These are phyloP conservation scores for Pestalotiopsis sp. DNA, from an alignment of 2,329 filamentous ascomycete species.

Conservation along the genomic window DNA sequence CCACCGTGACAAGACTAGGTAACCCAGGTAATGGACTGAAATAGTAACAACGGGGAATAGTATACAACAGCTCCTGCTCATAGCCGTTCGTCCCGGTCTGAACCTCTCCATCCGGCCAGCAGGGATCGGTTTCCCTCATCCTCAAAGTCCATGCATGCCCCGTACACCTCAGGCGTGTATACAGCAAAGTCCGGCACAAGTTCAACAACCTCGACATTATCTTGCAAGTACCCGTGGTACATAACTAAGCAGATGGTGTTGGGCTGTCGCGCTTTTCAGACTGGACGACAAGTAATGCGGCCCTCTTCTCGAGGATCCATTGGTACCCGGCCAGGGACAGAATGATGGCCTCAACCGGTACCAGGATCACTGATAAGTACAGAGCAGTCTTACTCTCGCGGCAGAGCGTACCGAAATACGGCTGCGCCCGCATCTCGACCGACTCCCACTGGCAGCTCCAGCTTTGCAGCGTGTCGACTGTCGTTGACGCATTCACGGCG, in stretches of 20 bases:
- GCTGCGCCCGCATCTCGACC: conserved; percentile 53
- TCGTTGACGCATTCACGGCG: conserved; percentile 53
- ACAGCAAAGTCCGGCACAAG: background rate
- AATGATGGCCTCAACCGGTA: conserved; percentile 56
- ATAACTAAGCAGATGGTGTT: conserved; percentile 13
- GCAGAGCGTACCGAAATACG: conserved; percentile 61
- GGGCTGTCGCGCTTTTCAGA: conserved; percentile 38
- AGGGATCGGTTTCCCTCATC: too few species aligned
- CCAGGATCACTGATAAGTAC: conserved; percentile 56
- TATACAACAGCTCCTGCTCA: too few species aligned
- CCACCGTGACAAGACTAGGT: too few species aligned
- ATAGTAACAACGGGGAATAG: too few species aligned
- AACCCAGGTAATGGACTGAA: too few species aligned
- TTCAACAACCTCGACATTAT: background rate
- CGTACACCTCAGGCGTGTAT: too few species aligned
- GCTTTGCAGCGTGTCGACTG: conserved; percentile 58
- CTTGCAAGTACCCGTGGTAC: background rate
- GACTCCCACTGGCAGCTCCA: conserved; percentile 65
- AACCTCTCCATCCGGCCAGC: too few species aligned
- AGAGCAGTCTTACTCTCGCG: conserved; percentile 56
- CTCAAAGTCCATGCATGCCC: too few species aligned
- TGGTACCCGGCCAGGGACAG: conserved; percentile 50
- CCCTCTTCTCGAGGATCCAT: conserved; percentile 46
- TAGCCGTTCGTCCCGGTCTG: too few species aligned
- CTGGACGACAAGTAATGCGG: conserved; percentile 27